Conservation (phyloP, 1,284 basidiomycete species). For the Sutorius eximius region DNA sequence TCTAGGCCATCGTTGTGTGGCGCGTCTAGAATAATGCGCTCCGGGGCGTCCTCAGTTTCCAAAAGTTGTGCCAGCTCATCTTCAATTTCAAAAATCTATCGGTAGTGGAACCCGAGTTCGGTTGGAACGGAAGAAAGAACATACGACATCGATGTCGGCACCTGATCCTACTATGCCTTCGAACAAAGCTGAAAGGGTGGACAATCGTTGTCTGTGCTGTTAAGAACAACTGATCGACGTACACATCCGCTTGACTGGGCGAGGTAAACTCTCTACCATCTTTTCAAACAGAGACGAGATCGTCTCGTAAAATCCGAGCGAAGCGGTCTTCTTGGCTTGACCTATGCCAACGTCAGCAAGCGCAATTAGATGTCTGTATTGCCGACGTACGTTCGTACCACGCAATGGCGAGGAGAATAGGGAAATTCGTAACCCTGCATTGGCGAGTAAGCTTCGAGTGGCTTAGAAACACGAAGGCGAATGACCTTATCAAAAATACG, state of each 20-base stretch:
- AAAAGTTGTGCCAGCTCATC: constrained; percentile 17
- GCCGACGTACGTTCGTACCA: constrained; percentile 68
- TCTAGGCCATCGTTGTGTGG: constrained; percentile 18
- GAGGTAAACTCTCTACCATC: constrained; percentile 70
- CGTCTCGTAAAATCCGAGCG: constrained; percentile 71
- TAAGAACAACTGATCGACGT: constrained; percentile 28
- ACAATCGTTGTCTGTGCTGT: constrained; percentile 11
- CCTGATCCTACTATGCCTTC: constrained; percentile 75
- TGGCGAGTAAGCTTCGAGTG: constrained; percentile 3
- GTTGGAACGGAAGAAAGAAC: constrained; percentile 25
- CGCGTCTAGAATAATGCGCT: constrained; percentile 18
- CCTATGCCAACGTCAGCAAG: constrained; percentile 20
- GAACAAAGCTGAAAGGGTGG: constrained; percentile 60
- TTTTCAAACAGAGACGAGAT: constrained; percentile 64
- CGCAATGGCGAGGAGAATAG: constrained; percentile 79
- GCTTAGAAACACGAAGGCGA: constrained; percentile 8
- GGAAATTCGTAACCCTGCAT: constrained; percentile 76
- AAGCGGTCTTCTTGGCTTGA: constrained; percentile 63
- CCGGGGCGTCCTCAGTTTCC: constrained; percentile 10
- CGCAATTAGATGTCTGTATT: background rate
- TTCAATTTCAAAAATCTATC: constrained; percentile 78
- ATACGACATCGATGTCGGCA: constrained; percentile 72
- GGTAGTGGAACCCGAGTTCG: background rate
- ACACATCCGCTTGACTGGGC: constrained; percentile 72
- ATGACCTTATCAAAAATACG: constrained; percentile 77